A percentile compares a stretch with the other conserved stretches of the same genome.
Conservation (phyloP, 305 asterid species). For the Rubia occidens region DNA sequence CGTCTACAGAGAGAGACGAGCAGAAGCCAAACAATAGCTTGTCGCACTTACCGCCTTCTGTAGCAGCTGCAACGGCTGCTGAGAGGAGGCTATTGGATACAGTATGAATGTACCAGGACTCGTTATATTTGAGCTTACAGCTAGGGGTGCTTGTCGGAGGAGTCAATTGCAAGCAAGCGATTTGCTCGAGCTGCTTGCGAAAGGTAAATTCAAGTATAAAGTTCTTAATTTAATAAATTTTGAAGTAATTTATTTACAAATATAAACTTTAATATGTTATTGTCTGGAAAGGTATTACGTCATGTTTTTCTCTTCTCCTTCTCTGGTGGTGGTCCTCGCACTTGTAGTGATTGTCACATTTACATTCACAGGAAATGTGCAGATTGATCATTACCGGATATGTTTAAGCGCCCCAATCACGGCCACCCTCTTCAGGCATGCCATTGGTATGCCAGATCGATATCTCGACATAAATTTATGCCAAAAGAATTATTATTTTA, state of each 20-base stretch:
- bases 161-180: no score
- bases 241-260: no score
- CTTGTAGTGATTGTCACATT: not conserved
- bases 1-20: conserved; percentile 23
- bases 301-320: no score
- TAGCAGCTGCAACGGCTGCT: conserved; percentile 88
- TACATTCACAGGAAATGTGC: not conserved
- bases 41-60: conserved; percentile 72
- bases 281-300: no score
- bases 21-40: conserved; percentile 36
- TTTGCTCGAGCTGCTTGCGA: no score
- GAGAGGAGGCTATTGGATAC: conserved; percentile 57
- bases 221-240: no score
- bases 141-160: no score
- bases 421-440: conserved; percentile 8
- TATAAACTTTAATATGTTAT: no score
- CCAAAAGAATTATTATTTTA: not conserved
- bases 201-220: no score
- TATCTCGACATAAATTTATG: not conserved
- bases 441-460: not conserved
- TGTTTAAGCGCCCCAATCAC: not conserved
- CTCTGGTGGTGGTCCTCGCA: no score
- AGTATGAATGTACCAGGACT: not conserved
- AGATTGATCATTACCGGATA: not conserved
- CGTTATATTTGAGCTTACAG: no score